phyloP scores from a whole-genome alignment of 305 asterid species.

The Rubia balearica region DNA sequence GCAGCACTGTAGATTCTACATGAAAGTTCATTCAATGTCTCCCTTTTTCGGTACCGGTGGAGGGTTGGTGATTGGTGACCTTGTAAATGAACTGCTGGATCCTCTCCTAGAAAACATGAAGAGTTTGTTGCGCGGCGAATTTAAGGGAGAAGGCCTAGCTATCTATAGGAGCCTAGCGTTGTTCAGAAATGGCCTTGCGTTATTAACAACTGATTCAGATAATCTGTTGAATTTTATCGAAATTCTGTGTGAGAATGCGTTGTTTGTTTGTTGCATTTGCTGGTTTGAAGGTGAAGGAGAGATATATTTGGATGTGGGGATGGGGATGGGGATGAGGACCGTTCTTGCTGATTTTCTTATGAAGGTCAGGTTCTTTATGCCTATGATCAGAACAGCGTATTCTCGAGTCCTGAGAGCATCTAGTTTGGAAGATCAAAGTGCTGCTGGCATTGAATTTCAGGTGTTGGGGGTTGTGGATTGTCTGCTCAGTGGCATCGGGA shows the following conservation, averaged over 20 bases:
- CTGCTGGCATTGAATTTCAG: not conserved
- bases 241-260: conserved; percentile 3
- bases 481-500: not conserved
- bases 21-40: not conserved
- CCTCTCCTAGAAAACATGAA: not conserved
- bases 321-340: not conserved
- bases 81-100: conserved; percentile 5
- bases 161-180: not conserved
- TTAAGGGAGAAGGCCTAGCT: not conserved
- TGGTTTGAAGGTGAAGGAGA: not conserved
- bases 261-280: not conserved
- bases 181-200: not conserved
- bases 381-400: not conserved
- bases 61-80: not conserved
- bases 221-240: not conserved
- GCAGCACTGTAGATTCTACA: not conserved
- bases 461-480: not conserved
- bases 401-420: not conserved
- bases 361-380: not conserved
- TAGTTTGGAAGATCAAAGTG: not conserved
- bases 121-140: not conserved
- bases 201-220: not conserved
- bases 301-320: not conserved
- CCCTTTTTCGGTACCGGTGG: not conserved
- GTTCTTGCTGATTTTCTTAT: not conserved